Evolutionary conservation across 1,284 basidiomycete species (phyloP).

Genomic region (Pseudozyma thailandica): DNA sequence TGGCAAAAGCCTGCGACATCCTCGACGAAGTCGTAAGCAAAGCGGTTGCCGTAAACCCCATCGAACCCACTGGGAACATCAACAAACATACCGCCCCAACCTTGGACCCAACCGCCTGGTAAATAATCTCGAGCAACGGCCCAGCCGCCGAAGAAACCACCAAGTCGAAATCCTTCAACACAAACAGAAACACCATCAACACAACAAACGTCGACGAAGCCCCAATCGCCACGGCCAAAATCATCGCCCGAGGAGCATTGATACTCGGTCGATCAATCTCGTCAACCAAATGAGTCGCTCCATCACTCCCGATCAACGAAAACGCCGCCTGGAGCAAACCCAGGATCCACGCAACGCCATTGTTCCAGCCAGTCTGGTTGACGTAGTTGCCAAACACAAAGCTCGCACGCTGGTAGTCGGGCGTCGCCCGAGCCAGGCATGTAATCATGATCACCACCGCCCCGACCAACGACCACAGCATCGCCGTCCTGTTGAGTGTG

Average conservation of each 20-base stretch:
- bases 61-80: constrained; percentile 69
- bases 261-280: constrained; percentile 74
- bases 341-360: constrained; percentile 70
- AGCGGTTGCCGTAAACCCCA: constrained; percentile 65
- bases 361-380: constrained; percentile 71
- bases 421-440: constrained; percentile 65
- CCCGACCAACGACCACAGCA: constrained; percentile 68
- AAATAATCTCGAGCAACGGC: constrained; percentile 76
- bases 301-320: constrained; percentile 66
- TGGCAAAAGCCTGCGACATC: constrained; percentile 77
- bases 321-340: constrained; percentile 70
- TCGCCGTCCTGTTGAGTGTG: constrained; percentile 31
- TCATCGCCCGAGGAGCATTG: constrained; percentile 75
- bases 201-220: constrained; percentile 74
- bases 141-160: constrained; percentile 74
- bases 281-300: constrained; percentile 72
- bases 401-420: constrained; percentile 67
- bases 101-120: constrained; percentile 74
- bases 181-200: constrained; percentile 77
- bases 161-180: constrained; percentile 73
- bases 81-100: constrained; percentile 75
- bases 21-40: constrained; percentile 73
- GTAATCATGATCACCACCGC: constrained; percentile 69
- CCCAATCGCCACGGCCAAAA: constrained; percentile 76
- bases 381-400: constrained; percentile 70